Base-by-base conservation (phyloP, 768 basidiomycete species). In the Mycena amicta region DNA sequence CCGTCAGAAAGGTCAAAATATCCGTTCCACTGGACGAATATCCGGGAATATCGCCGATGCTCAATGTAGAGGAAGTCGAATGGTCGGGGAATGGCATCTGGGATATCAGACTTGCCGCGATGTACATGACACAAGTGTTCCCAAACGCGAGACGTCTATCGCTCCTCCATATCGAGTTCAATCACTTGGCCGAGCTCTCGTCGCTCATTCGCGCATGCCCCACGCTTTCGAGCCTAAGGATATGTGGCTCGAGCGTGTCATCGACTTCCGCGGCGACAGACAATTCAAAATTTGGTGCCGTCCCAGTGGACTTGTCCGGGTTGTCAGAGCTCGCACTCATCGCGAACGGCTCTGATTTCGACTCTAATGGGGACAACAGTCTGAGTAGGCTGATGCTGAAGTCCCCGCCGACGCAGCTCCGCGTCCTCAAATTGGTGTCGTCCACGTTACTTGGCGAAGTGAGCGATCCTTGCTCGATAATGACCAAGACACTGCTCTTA, bases 1-100 rank as follows among this genome's bases (percentile, higher is more conserved):
- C 50, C 31, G 61, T 59, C 5, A 28, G 40, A n/a, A 50, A 18
- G 39, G 50, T 63, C 29, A 56, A 53, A 20, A 40, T 63, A 40
- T 43, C 33, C 2, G 16, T 45, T n/a, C 8, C 15, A 15, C 43
- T 45, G 13, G 13, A 45, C 12, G 22, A 45, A 23, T 13, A 6
- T 8, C 33, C 33, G 33, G 18, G 33, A 8, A 37, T 45, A 15
- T 23, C 43, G 13, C 8, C 43, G 8, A 45, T 45, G 22, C 12
- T 23, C 22, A 45, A 15, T 23, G 15, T 45, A 23, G 43, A 15
- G 43, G 22, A 45, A 8, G 43, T 45, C 22, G 15, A 45, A 45
- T 45, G 43, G 43, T 45, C 43, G 13, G 43, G 8, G 8, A 37
- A 37, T 37, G 8, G 33, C 18, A 8, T 18, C 33, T 37, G 33